Evolutionary conservation across 306 rosid genomes (phyloP), one percentile per base, ranked within the genome.

Genomic region (Cucurbita maxima): DNA sequence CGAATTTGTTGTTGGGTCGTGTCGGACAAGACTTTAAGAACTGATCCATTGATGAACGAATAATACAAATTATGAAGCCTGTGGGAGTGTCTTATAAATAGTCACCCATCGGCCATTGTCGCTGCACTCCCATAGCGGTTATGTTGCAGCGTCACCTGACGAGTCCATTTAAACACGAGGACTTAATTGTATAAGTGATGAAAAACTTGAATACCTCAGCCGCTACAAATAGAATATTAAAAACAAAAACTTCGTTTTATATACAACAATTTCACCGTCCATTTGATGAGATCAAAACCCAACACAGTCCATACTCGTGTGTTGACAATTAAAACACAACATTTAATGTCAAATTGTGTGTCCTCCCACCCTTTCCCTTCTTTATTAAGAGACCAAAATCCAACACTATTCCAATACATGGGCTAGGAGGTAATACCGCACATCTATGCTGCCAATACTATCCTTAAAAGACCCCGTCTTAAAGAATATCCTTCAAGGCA

Each of bases 131-230:
- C 79, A 78, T 76, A 79, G 45, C 64, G 59, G 72, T 83, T 83
- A 15, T 84, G 88, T 12, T 77, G 81, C 82, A 93, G 40, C 15
- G 89, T 94, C 52, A 18, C 76, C 55, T 40, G 96, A 90, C 2
- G 97, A 89, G 16, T 90, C 98, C 98, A 94, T 94, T 14, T 96
- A 94, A 75, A 94, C 83, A 48, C 14, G 52, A 48, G 14, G 6
- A 48, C 16, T 4, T 20, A 56, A 36, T 20, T 20, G 37, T 56
- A 20, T 1, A 19, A 20, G 7, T 10, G 63, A 22, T 58, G 63
- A 25, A 58, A 2, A 59, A 59, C 1, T 13, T 59, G 66, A 14
- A 34, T 59, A 25, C 44, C 10, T 11, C 44, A 13, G 12, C 19
- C 5, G 18, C 10, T 34, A 34, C 10, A 59, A 59, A 30, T 30